Evolutionary conservation across 129 eudicot species (phyloP), one percentile per base, ranked within the genome.

Genomic region (Logfia minima): DNA sequence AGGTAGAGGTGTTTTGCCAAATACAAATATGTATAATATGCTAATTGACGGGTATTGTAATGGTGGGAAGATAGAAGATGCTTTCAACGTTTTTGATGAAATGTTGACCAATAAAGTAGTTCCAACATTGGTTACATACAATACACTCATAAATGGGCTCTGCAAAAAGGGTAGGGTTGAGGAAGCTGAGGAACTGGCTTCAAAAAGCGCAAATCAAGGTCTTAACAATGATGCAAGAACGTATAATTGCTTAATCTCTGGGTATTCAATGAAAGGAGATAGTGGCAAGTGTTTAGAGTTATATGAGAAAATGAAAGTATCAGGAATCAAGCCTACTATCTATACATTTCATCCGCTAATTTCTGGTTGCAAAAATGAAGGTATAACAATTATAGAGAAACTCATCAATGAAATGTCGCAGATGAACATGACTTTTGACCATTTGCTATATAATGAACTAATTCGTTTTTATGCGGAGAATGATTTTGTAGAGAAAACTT

Each of bases 101-200:
- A 80, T 80, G 83, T 37, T 23, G 18, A 24, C 31, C 7, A 74
- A 73, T 65, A 41, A 80, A n/a, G 75, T 80, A 26, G 68, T 4
- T 53, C 83, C 83, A 55, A 73, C 75, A 14, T 37, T 80, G 74
- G 72, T 37, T 39, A 80, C 83, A 0, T 80, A 80, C 31, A 80
- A 80, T 73, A 73, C 83, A 13, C 74, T 80, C 48, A 74, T 80
- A 34, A 66, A 80, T 7, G 83, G 83, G 55, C 75, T 80, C 34
- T 80, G 79, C 75, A 80, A 73, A 80, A 80, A 35, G 34, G 83
- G 83, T 6, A 80, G 29, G 72, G 79, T 80, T 72, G 79, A 72
- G 29, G 75, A 66, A 73, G 83, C 83, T 4, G 79, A 80, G 71
- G 79, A 80, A 72, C 18, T 80, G 13, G 75, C 74, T 66, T 74